Evolutionary conservation across 305 asterid species (phyloP), one percentile per base, ranked within the genome.

Genomic region (Fraxinus greggii): DNA sequence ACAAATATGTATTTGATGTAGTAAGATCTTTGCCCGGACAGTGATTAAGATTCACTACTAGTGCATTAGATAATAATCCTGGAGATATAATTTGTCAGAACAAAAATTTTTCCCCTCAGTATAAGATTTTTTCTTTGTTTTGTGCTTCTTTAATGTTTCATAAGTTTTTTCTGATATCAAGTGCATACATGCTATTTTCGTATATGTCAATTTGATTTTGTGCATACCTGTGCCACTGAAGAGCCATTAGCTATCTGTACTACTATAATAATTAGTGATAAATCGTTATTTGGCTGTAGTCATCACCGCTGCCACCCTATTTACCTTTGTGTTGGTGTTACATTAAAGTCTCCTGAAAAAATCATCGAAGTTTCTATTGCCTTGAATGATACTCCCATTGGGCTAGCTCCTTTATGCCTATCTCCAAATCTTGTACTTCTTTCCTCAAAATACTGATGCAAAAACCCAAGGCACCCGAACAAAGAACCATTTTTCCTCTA

Each of bases 391-490:
- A 82, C 85, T 85, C 87, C 92, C 90, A 92, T 69, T 79, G 84
- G 32, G 86, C 82, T 45, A 91, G 73, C 75, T 92, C 95, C 82
- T 67, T 86, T 38, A 84, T 77, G 15, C 79, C 74, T 2, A 80
- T 76, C 51, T 85, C 85, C 4, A 80, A 74, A 65, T 86, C 83
- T 45, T 80, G 83, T 72, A 88, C 70, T 85, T 91, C 97, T 80
- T 78, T 88, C 79, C 75, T 79, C 79, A 90, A 61, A 48, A 92
- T 82, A 67, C 79, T 79, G 83, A 90, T 79, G 89, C 97, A 91
- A 79, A 91, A 93, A 40, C 90, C 84, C 51, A 86, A 79, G 24
- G 94, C 88, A 72, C 88, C 87, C 15, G 91, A 24, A 56, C 85
- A 86, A 10, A 59, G 79, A 35, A 78, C 79, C 69, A 85, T 80